Evolutionary conservation across 495 filamentous ascomycete genomes (phyloP), one percentile per base, ranked within the genome.

Genomic region (Cryomyces antarcticus): DNA sequence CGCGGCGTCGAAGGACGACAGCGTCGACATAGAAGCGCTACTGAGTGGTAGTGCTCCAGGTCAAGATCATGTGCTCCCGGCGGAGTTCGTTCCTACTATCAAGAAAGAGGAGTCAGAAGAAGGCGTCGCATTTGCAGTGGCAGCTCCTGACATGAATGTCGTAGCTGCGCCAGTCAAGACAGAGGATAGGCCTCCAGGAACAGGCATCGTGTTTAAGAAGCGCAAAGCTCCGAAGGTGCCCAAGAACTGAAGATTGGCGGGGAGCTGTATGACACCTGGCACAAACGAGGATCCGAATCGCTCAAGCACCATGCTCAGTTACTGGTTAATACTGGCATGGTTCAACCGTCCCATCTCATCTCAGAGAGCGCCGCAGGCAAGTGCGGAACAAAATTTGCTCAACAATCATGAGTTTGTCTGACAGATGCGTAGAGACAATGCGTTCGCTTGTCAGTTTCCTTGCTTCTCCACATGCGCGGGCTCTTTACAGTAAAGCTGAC

Each of bases 151-250:
- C 2, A 30, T 45, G 6, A 41, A 43, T 12, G 42, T 49, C 10
- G 50, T 47, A 33, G 31, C 44, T 36, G 10, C 27, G 2, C 37
- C 40, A n/a, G 47, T 58, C 11, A 63, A 61, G 30, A 31, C 47
- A 11, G 57, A 61, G 39, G 52, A 51, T 31, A 52, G 50, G 31
- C 45, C 51, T 0, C 28, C 34, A 31, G 47, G 50, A 52, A 36
- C 48, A 4, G 69, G 61, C 0, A 67, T 88, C 13, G 62, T 89
- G 9, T 95, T 95, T 65, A 95, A 93, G 62, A 93, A 93, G 61
- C 73, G 87, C 48, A 94, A 89, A 55, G 69, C 78, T 1, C 93
- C 86, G 57, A 17, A 6, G 7, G 24, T 28, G 24, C 9, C 7
- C 24, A 7, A 39, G 37, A 39, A 27, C 7, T 39, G 37, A 39